These are phyloP conservation scores for Lepidopterella palustris DNA, from an alignment of 495 filamentous ascomycete genomes.

Conservation along the genomic window DNA sequence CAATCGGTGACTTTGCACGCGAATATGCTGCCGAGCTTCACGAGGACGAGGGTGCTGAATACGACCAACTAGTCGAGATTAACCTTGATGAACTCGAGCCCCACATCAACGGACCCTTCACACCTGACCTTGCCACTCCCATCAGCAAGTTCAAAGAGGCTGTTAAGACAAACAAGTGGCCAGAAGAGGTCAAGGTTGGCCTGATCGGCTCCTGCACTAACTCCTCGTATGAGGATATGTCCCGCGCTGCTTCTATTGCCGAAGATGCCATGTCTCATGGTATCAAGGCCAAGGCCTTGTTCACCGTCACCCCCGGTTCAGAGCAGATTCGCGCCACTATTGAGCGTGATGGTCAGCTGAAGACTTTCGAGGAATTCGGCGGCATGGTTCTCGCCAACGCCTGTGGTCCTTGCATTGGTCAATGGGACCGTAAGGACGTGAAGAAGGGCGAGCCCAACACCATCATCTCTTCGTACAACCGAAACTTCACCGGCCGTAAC, in stretches of 20 bases:
- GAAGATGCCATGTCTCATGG: constrained; percentile 91
- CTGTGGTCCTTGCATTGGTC: constrained; percentile 74
- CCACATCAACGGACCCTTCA: constrained; percentile 98
- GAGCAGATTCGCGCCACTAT: constrained; percentile 98
- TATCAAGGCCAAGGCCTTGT: constrained; percentile 85
- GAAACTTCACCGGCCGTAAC: constrained; percentile 99
- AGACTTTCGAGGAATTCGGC: constrained; percentile 96
- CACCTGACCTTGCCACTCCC: constrained; percentile 96
- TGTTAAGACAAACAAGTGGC: constrained; percentile 91
- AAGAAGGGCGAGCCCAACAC: constrained; percentile 97
- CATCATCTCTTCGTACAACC: constrained; percentile 94
- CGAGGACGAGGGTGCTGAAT: constrained; percentile 89
- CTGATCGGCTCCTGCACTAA: constrained; percentile 98
- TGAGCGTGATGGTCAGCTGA: constrained; percentile 86
- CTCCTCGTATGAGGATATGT: constrained; percentile 99
- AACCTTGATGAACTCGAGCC: constrained; percentile 93
- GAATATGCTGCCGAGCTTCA: constrained; percentile 78
- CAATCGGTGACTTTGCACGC: constrained; percentile 85
- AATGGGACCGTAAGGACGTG: constrained; percentile 93
- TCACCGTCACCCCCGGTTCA: constrained; percentile 92
- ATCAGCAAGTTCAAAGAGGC: constrained; percentile 96
- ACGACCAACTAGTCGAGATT: constrained; percentile 94
- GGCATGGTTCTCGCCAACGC: constrained; percentile 95
- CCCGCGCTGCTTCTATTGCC: constrained; percentile 87
- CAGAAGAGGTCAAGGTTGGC: constrained; percentile 94